Percentiles rank a stretch among this genome's conserved stretches.
phyloP scores from a whole-genome alignment of 495 filamentous ascomycete species.

The Podospora australis region DNA sequence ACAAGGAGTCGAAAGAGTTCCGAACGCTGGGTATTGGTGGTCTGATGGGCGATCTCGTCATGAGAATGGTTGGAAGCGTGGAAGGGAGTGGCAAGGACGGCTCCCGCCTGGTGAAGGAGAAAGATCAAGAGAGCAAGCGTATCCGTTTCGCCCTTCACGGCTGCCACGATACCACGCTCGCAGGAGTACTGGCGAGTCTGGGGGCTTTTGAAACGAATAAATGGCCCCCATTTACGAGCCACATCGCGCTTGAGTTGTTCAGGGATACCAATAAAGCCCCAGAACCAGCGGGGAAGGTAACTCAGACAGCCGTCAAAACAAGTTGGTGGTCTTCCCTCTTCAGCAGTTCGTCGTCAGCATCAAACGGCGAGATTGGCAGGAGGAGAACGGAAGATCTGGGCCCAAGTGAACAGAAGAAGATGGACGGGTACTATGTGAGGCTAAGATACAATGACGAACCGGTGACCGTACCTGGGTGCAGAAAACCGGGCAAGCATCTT shows the following conservation, averaged over 20 bases:
- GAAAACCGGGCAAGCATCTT: constrained; percentile 68
- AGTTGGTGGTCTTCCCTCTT: constrained; percentile 50
- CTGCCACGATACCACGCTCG: constrained; percentile 93
- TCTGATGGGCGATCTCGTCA: constrained; percentile 76
- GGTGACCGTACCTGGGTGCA: constrained; percentile 76
- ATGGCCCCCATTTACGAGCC: constrained; percentile 92
- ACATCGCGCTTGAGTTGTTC: constrained; percentile 89
- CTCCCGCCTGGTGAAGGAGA: too few relatives aligned
- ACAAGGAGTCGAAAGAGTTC: constrained; percentile 76
- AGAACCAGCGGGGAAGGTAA: too few relatives aligned
- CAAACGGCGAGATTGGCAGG: constrained; percentile 37
- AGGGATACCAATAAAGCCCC: too few relatives aligned
- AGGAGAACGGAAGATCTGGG: constrained; percentile 44
- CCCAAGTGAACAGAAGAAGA: constrained; percentile 42
- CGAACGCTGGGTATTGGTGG: constrained; percentile 78
- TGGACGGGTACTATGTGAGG: constrained; percentile 82
- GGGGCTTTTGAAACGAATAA: constrained; percentile 65
- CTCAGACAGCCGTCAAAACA: constrained; percentile 14
- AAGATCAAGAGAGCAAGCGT: too few relatives aligned
- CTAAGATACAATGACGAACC: constrained; percentile 84
- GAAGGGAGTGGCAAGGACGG: constrained; percentile 56
- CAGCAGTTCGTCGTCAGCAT: too few relatives aligned
- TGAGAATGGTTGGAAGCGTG: constrained; percentile 69
- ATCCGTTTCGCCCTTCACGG: constrained; percentile 71
- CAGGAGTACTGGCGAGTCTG: constrained; percentile 66